Base-by-base conservation (phyloP, 208 protist genomes). In the Trypanosoma boissoni region DNA sequence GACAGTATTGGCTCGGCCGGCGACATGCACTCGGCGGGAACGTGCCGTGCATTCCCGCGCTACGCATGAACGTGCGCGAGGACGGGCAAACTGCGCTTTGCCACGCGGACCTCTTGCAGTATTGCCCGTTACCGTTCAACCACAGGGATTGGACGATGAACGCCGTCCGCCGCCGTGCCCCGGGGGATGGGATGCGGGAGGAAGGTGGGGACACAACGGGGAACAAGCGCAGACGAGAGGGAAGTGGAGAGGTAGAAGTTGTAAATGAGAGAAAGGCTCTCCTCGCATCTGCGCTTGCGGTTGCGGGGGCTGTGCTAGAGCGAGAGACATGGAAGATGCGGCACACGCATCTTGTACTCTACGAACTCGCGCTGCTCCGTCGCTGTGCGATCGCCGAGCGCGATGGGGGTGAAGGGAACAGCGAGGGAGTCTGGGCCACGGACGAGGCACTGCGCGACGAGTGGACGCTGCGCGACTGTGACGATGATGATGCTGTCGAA, bases 81-180 rank as follows among this genome's bases (percentile, higher is more conserved):
- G 85, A 88, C 24, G 85, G 85, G 42, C 75, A 86, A 59, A 31
- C 63, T n/a, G 52, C 66, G 18, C 61, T 82, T 3, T 82, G 79
- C 51, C 73, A 77, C 34, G 43, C 51, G 10, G 68, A 74, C 14
- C 43, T 94, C 48, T 57, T 92, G 26, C 76, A 78, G 5, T 81
- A 92, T 63, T 94, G 82, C 54, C 88, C 88, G 7, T 57, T 94
- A 3, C 88, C 88, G 12, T 94, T 94, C 48, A 91, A 86, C 53
- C 48, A 68, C 41, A 75, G 88, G 26, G 88, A 94, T 45, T 91
- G 83, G 79, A 74, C 71, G 24, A 75, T 80, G 8, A 41, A 76
- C 1, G 68, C 82, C 6, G 14, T 88, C 12, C 51, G 72, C n/a
- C 64, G 76, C 4, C 32, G 41, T 26, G 28, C 36, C 36, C 56